These are phyloP conservation scores for Chaetomiaceae sp. DNA, from an alignment of 2,329 filamentous ascomycete species.

Conservation along the genomic window DNA sequence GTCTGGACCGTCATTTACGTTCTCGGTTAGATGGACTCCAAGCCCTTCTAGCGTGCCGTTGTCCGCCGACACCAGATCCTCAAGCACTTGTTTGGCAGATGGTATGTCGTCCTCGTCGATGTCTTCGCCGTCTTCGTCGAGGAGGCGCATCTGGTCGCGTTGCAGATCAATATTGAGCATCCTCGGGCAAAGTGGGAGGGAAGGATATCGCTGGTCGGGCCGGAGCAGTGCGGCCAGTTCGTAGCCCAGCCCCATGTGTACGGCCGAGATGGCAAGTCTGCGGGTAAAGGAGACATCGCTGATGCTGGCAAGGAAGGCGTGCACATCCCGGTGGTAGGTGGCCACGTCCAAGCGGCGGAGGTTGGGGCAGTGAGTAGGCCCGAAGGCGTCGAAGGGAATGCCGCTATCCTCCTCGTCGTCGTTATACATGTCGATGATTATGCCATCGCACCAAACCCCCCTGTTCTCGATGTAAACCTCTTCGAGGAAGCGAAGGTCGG, in stretches of 20 bases:
- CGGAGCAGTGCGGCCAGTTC: background rate
- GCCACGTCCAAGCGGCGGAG: background rate
- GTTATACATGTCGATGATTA: background rate
- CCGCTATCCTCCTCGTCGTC: background rate
- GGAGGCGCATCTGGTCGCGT: background rate
- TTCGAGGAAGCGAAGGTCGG: background rate
- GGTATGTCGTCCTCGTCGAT: background rate
- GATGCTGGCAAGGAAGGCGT: background rate
- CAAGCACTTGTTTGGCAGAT: background rate
- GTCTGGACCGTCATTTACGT: background rate
- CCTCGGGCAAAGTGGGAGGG: background rate
- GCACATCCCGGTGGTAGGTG: background rate
- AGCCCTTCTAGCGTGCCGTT: conserved; percentile 6
- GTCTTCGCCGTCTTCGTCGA: background rate
- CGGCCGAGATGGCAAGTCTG: background rate
- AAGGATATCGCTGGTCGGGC: background rate
- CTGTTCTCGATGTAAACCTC: background rate
- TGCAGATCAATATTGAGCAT: background rate
- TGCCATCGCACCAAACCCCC: background rate
- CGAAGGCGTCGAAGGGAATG: background rate
- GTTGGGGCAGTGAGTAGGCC: background rate
- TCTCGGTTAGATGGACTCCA: background rate
- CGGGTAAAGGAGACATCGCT: background rate
- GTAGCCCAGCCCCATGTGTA: background rate
- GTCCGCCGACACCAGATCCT: background rate